phyloP scores from a whole-genome alignment of 768 basidiomycete genomes.

The Rhodotorula paludigena region DNA sequence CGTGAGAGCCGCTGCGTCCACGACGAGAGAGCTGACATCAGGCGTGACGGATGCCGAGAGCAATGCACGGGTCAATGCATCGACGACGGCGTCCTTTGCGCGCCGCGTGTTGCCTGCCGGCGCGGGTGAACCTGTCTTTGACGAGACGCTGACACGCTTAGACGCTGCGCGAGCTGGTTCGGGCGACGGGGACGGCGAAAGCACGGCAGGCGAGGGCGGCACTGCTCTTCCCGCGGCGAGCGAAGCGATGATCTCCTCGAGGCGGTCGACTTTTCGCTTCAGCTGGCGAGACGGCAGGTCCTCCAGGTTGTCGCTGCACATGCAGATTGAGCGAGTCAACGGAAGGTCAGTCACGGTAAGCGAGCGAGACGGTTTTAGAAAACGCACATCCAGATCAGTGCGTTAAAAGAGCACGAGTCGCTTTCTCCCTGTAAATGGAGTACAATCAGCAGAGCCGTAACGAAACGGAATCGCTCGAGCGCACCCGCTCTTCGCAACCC shows the following conservation, averaged over 20 bases:
- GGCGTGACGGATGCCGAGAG: too few relatives aligned
- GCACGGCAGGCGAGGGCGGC: neutral
- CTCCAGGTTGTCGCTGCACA: slow-evolving; percentile 21
- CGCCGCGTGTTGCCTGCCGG: too few relatives aligned
- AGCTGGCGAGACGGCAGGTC: slow-evolving; percentile 28
- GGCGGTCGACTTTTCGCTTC: slow-evolving; percentile 26
- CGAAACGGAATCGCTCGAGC: too few relatives aligned
- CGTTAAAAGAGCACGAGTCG: slow-evolving; percentile 17
- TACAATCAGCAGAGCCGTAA: neutral
- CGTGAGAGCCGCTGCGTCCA: too few relatives aligned
- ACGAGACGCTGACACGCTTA: too few relatives aligned
- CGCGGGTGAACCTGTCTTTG: too few relatives aligned
- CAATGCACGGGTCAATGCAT: too few relatives aligned
- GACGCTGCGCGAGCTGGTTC: neutral
- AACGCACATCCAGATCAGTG: slow-evolving; percentile 27
- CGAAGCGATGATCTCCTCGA: slow-evolving; percentile 24
- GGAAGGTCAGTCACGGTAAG: neutral
- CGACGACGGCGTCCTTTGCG: too few relatives aligned
- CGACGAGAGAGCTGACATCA: too few relatives aligned
- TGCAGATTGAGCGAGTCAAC: neutral
- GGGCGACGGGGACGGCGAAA: slow-evolving; percentile 2
- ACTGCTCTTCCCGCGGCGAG: neutral
- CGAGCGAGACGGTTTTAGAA: too few relatives aligned
- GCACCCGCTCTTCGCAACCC: slow-evolving; percentile 4
- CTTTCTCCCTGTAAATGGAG: slow-evolving; percentile 7